These are phyloP conservation scores for Auricularia cornea DNA, from an alignment of 768 basidiomycete genomes.

Conservation along the genomic window DNA sequence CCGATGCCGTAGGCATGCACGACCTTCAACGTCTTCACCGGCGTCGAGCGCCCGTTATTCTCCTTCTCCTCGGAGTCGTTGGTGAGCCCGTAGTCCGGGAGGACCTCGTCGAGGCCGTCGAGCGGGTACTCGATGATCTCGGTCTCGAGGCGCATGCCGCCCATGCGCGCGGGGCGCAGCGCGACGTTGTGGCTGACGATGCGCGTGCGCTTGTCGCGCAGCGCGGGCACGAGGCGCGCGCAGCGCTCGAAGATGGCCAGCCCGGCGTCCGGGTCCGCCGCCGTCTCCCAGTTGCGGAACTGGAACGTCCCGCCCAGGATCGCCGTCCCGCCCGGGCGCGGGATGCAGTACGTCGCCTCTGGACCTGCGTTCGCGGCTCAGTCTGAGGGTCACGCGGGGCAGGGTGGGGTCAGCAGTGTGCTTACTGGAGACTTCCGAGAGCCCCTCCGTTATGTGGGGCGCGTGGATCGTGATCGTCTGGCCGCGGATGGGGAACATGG, in stretches of 20 bases:
- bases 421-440: slow-evolving; percentile 14
- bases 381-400: neutral
- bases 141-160: slow-evolving; percentile 48
- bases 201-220: slow-evolving; percentile 28
- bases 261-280: slow-evolving; percentile 34
- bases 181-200: slow-evolving; percentile 50
- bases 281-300: slow-evolving; percentile 41
- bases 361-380: neutral
- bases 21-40: slow-evolving; percentile 22
- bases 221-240: slow-evolving; percentile 29
- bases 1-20: slow-evolving; percentile 57
- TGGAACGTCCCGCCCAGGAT: slow-evolving; percentile 54
- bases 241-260: slow-evolving; percentile 40
- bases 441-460: slow-evolving; percentile 44
- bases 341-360: slow-evolving; percentile 50
- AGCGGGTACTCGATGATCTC: slow-evolving; percentile 34
- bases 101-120: slow-evolving; percentile 8
- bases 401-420: neutral
- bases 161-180: slow-evolving; percentile 45
- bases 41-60: slow-evolving; percentile 15
- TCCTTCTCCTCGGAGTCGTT: slow-evolving; percentile 11
- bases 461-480: slow-evolving; percentile 74
- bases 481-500: slow-evolving; percentile 69
- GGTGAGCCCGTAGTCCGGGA: slow-evolving; percentile 2
- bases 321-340: slow-evolving; percentile 36